Evolutionary conservation across 257 asterid genomes (phyloP).

Genomic region (Misopates orontium): DNA sequence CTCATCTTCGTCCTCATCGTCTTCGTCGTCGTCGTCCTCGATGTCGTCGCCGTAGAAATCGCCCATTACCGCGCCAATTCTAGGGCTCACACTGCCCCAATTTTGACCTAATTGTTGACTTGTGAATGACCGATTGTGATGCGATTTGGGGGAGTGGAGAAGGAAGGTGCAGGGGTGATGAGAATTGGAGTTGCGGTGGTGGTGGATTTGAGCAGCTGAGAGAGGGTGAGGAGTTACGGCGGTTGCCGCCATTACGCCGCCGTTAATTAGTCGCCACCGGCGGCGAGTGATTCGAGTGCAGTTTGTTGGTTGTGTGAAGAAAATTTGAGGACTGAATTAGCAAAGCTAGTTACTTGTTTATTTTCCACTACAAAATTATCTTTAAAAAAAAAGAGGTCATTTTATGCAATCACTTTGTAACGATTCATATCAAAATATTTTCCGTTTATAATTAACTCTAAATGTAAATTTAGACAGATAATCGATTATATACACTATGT

Average conservation of each 20-base stretch:
- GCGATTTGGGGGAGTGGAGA: constrained; percentile 21
- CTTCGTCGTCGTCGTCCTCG: constrained; percentile 64
- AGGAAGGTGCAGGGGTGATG: constrained; percentile 20
- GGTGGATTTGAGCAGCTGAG: constrained; percentile 14
- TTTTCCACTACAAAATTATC: no score
- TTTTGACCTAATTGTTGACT: constrained; percentile 39
- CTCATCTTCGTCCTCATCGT: constrained; percentile 78
- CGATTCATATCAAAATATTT: no score
- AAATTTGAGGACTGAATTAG: constrained; percentile 23
- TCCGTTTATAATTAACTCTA: no score
- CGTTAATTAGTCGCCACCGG: background rate
- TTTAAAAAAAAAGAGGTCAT: no score
- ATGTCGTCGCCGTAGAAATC: constrained; percentile 44
- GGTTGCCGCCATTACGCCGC: constrained; percentile 46
- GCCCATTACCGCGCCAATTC: constrained; percentile 51
- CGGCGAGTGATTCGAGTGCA: constrained; percentile 16
- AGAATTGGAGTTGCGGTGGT: background rate
- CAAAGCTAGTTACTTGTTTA: background rate
- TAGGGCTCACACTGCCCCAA: constrained; percentile 42
- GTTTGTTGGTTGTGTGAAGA: constrained; percentile 19
- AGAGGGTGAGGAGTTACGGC: constrained; percentile 31
- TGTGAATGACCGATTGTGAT: constrained; percentile 8
- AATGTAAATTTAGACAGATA: no score
- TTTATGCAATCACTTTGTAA: no score
- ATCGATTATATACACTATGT: no score